Evolutionary conservation across 805 yeast genomes (phyloP), one percentile per base, ranked within the genome.

Genomic region (Yarrowia sp.): DNA sequence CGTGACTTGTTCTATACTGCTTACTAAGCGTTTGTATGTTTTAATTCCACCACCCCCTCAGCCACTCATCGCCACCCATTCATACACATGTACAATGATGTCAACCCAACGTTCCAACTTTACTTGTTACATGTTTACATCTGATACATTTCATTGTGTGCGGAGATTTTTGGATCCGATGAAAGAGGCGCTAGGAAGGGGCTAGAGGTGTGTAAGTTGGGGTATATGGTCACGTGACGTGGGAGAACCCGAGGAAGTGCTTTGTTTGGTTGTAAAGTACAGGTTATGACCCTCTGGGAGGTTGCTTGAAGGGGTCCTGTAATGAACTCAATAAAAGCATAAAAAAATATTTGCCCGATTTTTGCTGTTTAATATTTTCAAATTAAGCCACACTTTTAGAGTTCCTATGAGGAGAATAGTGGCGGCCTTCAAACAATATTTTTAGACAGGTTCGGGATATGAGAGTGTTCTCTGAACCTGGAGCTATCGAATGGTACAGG

Each of bases 41-140:
- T 35, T 11, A 9, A 4, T 11, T 35, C 38, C 38, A 35, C 38
- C 22, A 9, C 53, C 53, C 28, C 31, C 7, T 48, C 33, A 17
- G 38, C 53, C 55, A 47, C 53, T 15, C 39, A 35, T 45, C 18
- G 8, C 7, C 13, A 32, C 18, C 39, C 55, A 6, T 13, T 15
- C 13, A n/a, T 18, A 14, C 31, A 17, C 32, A 48, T 48, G 55
- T 48, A 48, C 55, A 35, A 48, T 48, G 55, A 48, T 48, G 55
- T 48, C 55, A 48, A 18, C 17, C 41, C n/a, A 48, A 33, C 39
- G 28, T 48, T 28, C 31, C n/a, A 8, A 3, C 28, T 48, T 48
- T 22, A 22, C 28, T 22, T 22, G 28, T 22, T 22, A 35, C 38
- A 35, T 35, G 38, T 35, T 10, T 48, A 48, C 55, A 48, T 48